Base-by-base conservation (phyloP, 2,329 filamentous ascomycete species). In the Myriosclerotinia curreyana region DNA sequence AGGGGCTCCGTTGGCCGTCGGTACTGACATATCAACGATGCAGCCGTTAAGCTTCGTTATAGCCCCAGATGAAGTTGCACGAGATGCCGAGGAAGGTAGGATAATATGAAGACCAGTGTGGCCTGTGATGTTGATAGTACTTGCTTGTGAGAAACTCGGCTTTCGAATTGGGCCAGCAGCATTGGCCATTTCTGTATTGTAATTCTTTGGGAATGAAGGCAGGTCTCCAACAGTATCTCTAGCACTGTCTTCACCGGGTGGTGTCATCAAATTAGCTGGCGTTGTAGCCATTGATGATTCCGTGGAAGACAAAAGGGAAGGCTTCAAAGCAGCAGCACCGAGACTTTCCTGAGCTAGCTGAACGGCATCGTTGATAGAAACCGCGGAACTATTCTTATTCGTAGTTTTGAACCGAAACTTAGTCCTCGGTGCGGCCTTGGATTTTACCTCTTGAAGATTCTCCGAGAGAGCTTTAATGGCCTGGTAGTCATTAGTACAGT, bases 391-490 rank as follows among this genome's bases (percentile, higher is more conserved):
- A 66, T 81, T 84, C 67, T 84, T 86, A 66, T 78, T 79, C 22
- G 60, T 68, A 51, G 79, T 80, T 73, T 87, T 96, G 81, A 97
- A 97, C 62, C 89, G 85, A 77, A 97, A 97, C 67, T 92, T 91
- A 14, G 87, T 84, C 69, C 88, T 90, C 9, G 92, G 91, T 0
- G 86, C 85, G 61, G 91, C 83, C 28, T 82, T 83, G 48, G 85
- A 82, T 20, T 87, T 84, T 9, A 86, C 87, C 65, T 87, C 83
- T 70, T 90, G 87, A 31, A 97, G 81, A 72, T 90, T 91, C 64
- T 94, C 90, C 22, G 88, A 88, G 17, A 97, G 80, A 20, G 83
- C 83, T 79, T 95, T 96, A 76, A 97, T 86, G 28, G 90, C 85
- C 86, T 71, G 22, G 9, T 6, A 4, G 52, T 51, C n/a, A 20